Percentiles rank a stretch among this genome's conserved stretches.
These are phyloP conservation scores for Aspergillus thermomutatus DNA, from an alignment of 2,329 filamentous ascomycete species.

Conservation along the genomic window DNA sequence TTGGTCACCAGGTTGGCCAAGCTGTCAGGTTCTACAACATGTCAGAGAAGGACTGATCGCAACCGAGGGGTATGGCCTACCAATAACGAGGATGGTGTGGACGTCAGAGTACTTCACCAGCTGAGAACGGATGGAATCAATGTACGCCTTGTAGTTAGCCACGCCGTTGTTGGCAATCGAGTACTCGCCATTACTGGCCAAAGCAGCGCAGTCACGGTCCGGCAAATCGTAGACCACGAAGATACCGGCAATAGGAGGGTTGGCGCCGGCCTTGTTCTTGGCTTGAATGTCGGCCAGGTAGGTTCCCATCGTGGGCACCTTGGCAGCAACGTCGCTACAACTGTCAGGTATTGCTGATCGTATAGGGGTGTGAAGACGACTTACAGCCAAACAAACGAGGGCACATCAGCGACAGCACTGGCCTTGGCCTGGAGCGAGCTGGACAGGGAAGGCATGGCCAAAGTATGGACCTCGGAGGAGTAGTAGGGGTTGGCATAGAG, in stretches of 20 bases:
- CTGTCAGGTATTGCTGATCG: background rate
- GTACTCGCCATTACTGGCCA: constrained; percentile 62
- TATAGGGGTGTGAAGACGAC: constrained; percentile 9
- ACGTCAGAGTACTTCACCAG: constrained; percentile 54
- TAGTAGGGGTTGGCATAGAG: constrained; percentile 54
- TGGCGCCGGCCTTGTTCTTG: constrained; percentile 48
- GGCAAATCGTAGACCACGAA: constrained; percentile 64
- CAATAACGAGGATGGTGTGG: constrained; percentile 50
- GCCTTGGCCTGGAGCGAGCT: constrained; percentile 52
- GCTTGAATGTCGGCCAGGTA: constrained; percentile 48
- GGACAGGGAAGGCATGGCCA: constrained; percentile 62
- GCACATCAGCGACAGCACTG: constrained; percentile 47
- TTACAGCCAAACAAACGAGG: constrained; percentile 53
- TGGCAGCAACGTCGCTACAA: constrained; percentile 45
- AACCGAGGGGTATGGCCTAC: constrained; percentile 28
- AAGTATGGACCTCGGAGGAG: constrained; percentile 49
- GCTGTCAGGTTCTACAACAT: constrained; percentile 57
- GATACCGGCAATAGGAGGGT: constrained; percentile 44
- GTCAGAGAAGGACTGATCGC: constrained; percentile 20
- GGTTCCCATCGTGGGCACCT: constrained; percentile 48
- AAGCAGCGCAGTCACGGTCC: constrained; percentile 61
- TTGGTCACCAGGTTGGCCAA: constrained; percentile 64
- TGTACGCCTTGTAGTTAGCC: constrained; percentile 53
- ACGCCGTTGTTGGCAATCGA: constrained; percentile 52
- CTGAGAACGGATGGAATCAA: constrained; percentile 53